These are phyloP conservation scores for Solanum tarijense DNA, from an alignment of 257 asterid species.

Conservation along the genomic window DNA sequence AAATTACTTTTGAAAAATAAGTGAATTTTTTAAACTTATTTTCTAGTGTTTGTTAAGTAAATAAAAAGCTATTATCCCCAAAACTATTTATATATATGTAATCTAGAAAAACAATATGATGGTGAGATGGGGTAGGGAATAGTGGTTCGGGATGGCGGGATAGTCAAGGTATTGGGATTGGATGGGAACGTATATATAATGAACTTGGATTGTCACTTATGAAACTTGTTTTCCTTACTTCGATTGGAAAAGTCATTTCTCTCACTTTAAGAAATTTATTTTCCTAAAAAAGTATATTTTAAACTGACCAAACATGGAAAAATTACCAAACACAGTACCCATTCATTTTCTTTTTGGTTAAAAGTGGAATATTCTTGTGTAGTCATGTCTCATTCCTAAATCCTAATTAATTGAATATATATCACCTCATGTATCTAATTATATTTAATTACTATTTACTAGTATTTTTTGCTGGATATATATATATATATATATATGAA, in stretches of 20 bases:
- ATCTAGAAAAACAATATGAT: background rate
- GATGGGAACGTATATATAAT: too few species aligned
- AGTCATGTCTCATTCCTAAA: background rate
- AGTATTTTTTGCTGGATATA: background rate
- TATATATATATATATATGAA: background rate
- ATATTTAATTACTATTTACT: too few species aligned
- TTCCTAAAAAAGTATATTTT: too few species aligned
- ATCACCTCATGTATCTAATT: background rate
- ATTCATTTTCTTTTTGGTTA: background rate
- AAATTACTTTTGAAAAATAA: too few species aligned
- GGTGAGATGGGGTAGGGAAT: background rate
- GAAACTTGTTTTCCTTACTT: too few species aligned
- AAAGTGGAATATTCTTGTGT: background rate
- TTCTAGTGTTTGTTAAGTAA: too few species aligned
- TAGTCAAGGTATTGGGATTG: background rate
- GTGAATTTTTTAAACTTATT: too few species aligned
- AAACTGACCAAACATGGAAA: too few species aligned
- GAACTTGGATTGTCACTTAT: background rate
- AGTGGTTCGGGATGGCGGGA: background rate
- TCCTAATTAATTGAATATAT: too few species aligned
- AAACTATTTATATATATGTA: too few species aligned
- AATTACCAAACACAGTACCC: background rate
- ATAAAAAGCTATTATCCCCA: background rate
- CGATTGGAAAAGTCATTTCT: too few species aligned
- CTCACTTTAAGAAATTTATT: background rate